Percentiles rank a stretch among this genome's conserved stretches.
Conservation (phyloP, 345 rosid species). For the Aquilaria malaccensis region DNA sequence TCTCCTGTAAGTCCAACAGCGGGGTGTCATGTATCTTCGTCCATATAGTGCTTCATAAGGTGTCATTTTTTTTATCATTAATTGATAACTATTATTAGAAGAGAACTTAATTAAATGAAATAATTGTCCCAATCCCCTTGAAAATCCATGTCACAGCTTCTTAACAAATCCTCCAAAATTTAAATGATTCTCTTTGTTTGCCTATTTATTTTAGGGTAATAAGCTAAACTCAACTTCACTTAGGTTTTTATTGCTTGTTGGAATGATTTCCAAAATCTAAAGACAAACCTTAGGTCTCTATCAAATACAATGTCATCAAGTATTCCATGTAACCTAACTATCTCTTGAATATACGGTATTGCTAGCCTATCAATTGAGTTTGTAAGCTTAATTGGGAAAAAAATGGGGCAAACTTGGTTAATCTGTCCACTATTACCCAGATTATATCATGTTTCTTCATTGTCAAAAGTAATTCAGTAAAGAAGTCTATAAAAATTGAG, state of each 20-base stretch:
- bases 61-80: not conserved
- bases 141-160: not conserved
- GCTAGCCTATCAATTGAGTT: not conserved
- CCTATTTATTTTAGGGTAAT: not conserved
- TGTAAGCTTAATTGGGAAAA: not conserved
- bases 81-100: not conserved
- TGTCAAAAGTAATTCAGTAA: not conserved
- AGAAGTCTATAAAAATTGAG: too few species aligned
- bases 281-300: slow-evolving; percentile 2
- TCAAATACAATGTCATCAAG: not conserved
- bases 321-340: not conserved
- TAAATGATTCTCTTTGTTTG: not conserved
- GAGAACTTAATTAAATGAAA: slow-evolving; percentile 6
- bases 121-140: slow-evolving; percentile 1
- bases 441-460: not conserved
- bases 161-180: not conserved
- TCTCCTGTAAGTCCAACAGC: slow-evolving; percentile 1
- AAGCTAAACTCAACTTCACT: not conserved
- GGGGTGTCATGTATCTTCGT: not conserved
- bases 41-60: slow-evolving; percentile 9
- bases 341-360: not conserved
- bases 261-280: not conserved
- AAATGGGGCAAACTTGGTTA: slow-evolving; percentile 4
- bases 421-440: not conserved
- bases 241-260: not conserved